Percentiles rank a stretch among this genome's conserved stretches.
phyloP scores from a whole-genome alignment of 2,329 filamentous ascomycete species.

The Alternaria sp. region DNA sequence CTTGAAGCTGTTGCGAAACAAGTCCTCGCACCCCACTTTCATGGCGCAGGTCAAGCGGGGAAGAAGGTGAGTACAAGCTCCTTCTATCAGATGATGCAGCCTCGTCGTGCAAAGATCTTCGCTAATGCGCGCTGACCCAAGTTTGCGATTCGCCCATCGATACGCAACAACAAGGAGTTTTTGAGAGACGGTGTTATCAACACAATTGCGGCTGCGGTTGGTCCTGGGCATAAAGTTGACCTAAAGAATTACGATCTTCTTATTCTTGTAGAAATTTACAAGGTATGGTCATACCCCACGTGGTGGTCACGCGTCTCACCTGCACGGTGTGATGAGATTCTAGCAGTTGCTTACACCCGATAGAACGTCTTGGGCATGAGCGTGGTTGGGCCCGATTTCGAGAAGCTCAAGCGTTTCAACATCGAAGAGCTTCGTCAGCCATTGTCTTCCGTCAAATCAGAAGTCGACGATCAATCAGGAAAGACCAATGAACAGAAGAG shows the following conservation, averaged over 20 bases:
- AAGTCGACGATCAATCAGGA: constrained; percentile 11
- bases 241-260: constrained; percentile 80
- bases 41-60: constrained; percentile 57
- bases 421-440: constrained; percentile 74
- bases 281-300: constrained; percentile 64
- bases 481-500: constrained; percentile 14
- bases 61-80: constrained; percentile 60
- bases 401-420: constrained; percentile 78
- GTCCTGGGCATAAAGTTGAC: constrained; percentile 75
- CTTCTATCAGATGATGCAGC: constrained; percentile 19
- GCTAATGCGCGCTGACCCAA: constrained; percentile 50
- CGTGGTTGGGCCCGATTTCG: constrained; percentile 78
- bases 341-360: constrained; percentile 31
- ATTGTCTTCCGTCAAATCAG: constrained; percentile 30
- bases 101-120: constrained; percentile 18
- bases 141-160: constrained; percentile 85
- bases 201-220: constrained; percentile 71
- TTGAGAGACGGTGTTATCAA: constrained; percentile 75
- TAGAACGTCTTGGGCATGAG: constrained; percentile 81
- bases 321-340: constrained; percentile 13
- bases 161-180: constrained; percentile 75
- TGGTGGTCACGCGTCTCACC: constrained; percentile 17
- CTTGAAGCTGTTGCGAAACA: constrained; percentile 69
- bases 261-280: constrained; percentile 80
- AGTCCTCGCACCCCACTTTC: constrained; percentile 72